phyloP scores from a whole-genome alignment of 148 eudicot species.

The Beta vulgaris region DNA sequence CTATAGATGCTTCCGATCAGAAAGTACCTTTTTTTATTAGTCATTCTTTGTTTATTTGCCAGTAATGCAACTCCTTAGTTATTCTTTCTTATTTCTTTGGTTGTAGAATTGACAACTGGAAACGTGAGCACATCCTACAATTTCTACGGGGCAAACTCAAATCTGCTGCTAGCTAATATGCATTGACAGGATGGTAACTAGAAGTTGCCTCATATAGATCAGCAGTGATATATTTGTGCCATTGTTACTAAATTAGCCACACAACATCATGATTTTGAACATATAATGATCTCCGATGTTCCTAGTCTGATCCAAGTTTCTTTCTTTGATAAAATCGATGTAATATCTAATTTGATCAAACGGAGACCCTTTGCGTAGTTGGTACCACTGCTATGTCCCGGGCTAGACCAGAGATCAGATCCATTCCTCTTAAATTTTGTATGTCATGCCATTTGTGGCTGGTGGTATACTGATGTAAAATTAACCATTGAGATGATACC shows the following conservation, averaged over 20 bases:
- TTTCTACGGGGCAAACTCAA: constrained; percentile 71
- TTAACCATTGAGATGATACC: too few relatives aligned
- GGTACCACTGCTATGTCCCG: too few relatives aligned
- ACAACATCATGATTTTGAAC: background rate
- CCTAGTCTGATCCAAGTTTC: background rate
- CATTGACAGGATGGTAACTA: background rate
- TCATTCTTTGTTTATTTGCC: background rate
- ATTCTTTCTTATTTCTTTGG: constrained; percentile 2
- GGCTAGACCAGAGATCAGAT: too few relatives aligned
- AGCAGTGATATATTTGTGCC: background rate
- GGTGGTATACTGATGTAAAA: too few relatives aligned
- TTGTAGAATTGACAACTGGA: constrained; percentile 91
- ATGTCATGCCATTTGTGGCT: too few relatives aligned
- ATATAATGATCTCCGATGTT: background rate
- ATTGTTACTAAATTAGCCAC: background rate
- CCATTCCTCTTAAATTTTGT: too few relatives aligned
- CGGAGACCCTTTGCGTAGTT: too few relatives aligned
- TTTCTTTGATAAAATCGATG: background rate
- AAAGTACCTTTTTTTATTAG: background rate
- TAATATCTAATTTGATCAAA: background rate
- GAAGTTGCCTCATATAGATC: background rate
- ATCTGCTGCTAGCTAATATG: constrained; percentile 37
- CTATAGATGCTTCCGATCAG: background rate
- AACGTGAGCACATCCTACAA: constrained; percentile 80
- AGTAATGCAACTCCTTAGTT: background rate